Evolutionary conservation across 2,329 filamentous ascomycete genomes (phyloP).

Genomic region (Colletotrichum musicola): DNA sequence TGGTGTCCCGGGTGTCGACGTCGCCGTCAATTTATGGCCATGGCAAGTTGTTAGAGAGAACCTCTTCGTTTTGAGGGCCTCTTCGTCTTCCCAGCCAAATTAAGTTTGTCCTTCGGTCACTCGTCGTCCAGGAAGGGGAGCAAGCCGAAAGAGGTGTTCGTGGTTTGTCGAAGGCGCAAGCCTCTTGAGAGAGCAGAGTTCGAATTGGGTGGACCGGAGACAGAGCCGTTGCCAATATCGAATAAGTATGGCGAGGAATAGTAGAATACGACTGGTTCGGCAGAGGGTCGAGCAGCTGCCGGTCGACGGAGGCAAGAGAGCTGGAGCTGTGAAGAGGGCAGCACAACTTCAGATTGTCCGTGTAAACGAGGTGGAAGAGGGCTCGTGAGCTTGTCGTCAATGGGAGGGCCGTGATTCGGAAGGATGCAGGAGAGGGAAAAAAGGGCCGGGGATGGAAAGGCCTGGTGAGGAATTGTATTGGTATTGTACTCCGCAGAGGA

Average conservation of each 20-base stretch:
- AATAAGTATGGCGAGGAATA: constrained; percentile 1
- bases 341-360: constrained; percentile 31
- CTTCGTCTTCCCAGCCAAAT: background rate
- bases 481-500: constrained; percentile 16
- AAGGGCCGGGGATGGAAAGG: background rate
- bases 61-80: background rate
- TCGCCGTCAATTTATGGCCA: constrained; percentile 20
- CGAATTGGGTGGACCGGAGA: constrained; percentile 1
- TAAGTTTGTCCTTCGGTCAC: background rate
- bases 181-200: background rate
- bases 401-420: constrained; percentile 34
- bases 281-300: constrained; percentile 6
- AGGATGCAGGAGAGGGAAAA: constrained; percentile 23
- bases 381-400: constrained; percentile 31
- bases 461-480: constrained; percentile 9
- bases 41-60: constrained; percentile 11
- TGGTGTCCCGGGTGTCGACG: background rate
- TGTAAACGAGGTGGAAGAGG: constrained; percentile 34
- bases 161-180: background rate
- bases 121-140: background rate
- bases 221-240: background rate
- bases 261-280: background rate
- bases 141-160: background rate
- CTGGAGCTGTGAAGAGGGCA: background rate
- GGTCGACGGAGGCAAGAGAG: background rate